Base-by-base conservation (phyloP, 1,284 basidiomycete species). In the Mycosarcoma maydis region DNA sequence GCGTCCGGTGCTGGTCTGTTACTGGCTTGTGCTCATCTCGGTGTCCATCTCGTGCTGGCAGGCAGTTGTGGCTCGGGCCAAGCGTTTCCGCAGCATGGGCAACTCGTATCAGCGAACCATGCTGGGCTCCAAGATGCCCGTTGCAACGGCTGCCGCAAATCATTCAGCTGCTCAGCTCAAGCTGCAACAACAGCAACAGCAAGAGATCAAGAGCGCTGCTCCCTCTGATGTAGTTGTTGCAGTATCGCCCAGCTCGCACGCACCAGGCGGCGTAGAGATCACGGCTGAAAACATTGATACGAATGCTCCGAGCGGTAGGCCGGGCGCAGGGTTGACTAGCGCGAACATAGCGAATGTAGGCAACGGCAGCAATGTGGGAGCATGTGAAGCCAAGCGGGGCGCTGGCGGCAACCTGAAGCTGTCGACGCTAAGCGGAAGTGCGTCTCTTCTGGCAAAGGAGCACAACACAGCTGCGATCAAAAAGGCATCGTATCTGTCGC, bases 11-110 rank as follows among this genome's bases (percentile, higher is more conserved):
- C 84, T 98, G 33, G 84, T 97, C 38, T 85, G 84, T 0, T 98
- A 97, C 81, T 98, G 95, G 96, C 89, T 85, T 2, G 81, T 87
- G 10, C 83, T 97, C 32, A 90, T 90, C 11, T 86, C 86, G 60
- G 85, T 94, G 56, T 94, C 92, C 54, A 90, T 98, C 23, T 92
- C 90, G 4, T 93, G 90, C 0, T 98, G 95, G 95, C 92, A 90
- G 24, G 60, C 67, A 6, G 67, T 75, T 9, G 73, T 78, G 23
- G 45, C 57, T 6, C 66, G 64, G n/a, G 72, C 69, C 3, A 76
- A 75, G 44, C 55, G 72, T 4, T 64, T 75, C 53, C 43, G 72
- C 10, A 34, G 62, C 30, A 59, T 68, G 2, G 55, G 55, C 23
- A 60, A 59, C 20, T 54, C 60, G 24, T 68, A 68, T 16, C 38